phyloP scores from a whole-genome alignment of 2,329 filamentous ascomycete species.

The Penicillium freii region DNA sequence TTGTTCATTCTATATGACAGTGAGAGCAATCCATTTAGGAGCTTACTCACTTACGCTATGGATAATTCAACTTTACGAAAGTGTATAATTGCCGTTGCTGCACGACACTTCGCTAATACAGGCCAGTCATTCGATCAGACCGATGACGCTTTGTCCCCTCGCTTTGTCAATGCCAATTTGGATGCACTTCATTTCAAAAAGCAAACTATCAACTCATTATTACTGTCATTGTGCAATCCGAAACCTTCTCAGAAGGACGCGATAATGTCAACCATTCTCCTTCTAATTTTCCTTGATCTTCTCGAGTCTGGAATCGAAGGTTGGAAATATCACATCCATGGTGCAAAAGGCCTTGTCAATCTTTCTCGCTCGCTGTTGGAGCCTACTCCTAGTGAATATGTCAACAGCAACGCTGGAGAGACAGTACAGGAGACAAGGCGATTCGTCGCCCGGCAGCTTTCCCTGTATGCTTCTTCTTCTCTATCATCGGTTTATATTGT shows the following conservation, averaged over 20 bases:
- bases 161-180: constrained; percentile 7
- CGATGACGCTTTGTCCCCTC: background rate
- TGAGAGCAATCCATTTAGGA: constrained; percentile 5
- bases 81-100: background rate
- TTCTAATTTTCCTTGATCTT: constrained; percentile 8
- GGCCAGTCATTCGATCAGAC: background rate
- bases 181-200: constrained; percentile 26
- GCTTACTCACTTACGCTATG: background rate
- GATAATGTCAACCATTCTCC: background rate
- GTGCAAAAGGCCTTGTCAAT: constrained; percentile 1
- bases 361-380: background rate
- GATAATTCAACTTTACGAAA: background rate
- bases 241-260: background rate
- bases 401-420: background rate
- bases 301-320: constrained; percentile 11
- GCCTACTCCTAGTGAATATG: background rate
- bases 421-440: background rate
- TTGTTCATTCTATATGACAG: constrained; percentile 24
- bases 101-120: background rate
- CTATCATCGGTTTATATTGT: background rate
- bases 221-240: constrained; percentile 3
- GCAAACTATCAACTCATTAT: constrained; percentile 18
- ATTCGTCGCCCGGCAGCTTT: background rate
- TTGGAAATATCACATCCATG: constrained; percentile 9
- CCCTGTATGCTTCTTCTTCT: background rate